Percentiles rank a stretch among this genome's conserved stretches.
phyloP scores from a whole-genome alignment of 2,329 filamentous ascomycete genomes.

The Diplodia corticola region DNA sequence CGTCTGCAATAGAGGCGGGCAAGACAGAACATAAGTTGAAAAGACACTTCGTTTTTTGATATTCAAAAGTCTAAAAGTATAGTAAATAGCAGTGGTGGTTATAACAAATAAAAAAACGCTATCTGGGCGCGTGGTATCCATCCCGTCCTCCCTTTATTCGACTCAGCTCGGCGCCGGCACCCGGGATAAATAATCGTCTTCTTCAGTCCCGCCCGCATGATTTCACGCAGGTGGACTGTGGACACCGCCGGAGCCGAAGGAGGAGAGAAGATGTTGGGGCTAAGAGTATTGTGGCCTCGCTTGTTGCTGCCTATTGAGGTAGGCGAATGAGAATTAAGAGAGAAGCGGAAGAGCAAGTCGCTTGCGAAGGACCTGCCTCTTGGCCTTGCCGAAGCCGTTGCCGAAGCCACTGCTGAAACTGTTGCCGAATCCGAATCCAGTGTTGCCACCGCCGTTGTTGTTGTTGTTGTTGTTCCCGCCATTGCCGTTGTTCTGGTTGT shows the following conservation, averaged over 20 bases:
- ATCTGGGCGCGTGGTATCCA: background rate
- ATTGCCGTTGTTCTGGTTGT: slow-evolving; percentile 17
- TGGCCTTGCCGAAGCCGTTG: slow-evolving; percentile 17
- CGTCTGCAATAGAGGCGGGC: background rate
- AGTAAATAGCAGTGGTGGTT: background rate
- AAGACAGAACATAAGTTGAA: background rate
- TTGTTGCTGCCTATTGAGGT: background rate
- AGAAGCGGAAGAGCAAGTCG: slow-evolving; percentile 3
- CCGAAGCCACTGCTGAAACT: background rate
- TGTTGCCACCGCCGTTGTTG: slow-evolving; percentile 22
- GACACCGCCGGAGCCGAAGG: background rate
- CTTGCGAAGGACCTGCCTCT: slow-evolving; percentile 10
- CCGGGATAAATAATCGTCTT: slow-evolving; percentile 1
- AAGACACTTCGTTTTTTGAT: background rate
- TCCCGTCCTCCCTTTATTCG: background rate
- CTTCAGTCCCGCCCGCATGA: slow-evolving; percentile 8
- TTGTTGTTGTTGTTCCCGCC: slow-evolving; percentile 7
- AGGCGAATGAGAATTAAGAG: slow-evolving; percentile 6
- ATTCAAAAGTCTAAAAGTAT: background rate
- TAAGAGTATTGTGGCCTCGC: background rate
- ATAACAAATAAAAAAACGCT: background rate
- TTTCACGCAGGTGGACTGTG: background rate
- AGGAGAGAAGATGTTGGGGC: background rate
- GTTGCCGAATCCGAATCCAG: slow-evolving; percentile 2
- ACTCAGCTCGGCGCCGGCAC: background rate